A percentile compares a stretch with the other conserved stretches of the same genome.
These are phyloP conservation scores for Blastocystis sp. DNA, from an alignment of 352 stramenopile genomes.

Conservation along the genomic window DNA sequence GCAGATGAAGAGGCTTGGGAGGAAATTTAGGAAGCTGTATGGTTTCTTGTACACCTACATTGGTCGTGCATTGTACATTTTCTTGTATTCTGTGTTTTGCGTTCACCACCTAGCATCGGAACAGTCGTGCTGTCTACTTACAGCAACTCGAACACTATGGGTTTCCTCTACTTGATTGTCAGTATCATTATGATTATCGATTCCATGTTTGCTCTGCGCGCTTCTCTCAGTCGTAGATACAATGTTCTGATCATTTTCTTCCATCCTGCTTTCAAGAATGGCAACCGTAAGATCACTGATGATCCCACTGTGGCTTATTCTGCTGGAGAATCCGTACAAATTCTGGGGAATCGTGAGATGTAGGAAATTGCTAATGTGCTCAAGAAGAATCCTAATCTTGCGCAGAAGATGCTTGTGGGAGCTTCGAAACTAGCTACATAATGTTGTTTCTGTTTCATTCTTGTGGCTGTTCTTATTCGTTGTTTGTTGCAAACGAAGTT, in stretches of 20 bases:
- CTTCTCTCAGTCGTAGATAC: constrained; percentile 11
- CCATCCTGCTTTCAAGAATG: constrained; percentile 57
- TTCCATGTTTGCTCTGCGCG: neutral
- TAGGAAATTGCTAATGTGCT: constrained; percentile 55
- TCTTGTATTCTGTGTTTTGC: constrained; percentile 19
- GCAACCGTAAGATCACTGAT: constrained; percentile 39
- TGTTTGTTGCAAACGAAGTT: constrained; percentile 20
- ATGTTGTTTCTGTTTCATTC: neutral
- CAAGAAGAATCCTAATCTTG: constrained; percentile 57
- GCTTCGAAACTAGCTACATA: constrained; percentile 46
- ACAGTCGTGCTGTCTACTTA: neutral
- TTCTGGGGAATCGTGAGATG: neutral
- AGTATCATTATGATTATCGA: constrained; percentile 17
- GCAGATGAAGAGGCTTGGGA: constrained; percentile 43
- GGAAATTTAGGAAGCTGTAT: constrained; percentile 24
- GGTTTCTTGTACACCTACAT: constrained; percentile 61
- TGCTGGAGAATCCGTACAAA: constrained; percentile 48
- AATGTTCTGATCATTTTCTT: constrained; percentile 52
- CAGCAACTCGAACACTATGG: neutral
- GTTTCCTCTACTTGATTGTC: neutral
- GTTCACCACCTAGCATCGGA: neutral
- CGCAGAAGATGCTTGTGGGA: constrained; percentile 40
- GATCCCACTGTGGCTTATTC: constrained; percentile 52
- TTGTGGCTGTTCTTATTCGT: neutral
- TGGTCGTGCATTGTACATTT: constrained; percentile 25